Evolutionary conservation across 306 rosid species (phyloP), one percentile per base, ranked within the genome.

Genomic region (Medicago lupulina): DNA sequence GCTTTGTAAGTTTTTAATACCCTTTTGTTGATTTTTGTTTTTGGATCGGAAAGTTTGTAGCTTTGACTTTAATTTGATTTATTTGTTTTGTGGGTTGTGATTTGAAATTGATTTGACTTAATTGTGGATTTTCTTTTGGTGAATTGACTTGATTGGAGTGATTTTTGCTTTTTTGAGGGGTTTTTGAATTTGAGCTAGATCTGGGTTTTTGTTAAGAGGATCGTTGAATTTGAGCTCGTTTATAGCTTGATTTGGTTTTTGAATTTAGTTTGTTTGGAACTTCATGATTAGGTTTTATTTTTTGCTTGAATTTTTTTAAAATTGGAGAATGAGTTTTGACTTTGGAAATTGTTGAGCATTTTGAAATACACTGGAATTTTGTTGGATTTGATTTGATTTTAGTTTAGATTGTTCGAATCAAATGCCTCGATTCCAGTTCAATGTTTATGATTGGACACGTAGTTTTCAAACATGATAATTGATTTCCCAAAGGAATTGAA

Each of bases 1-100:
- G 97, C 92, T 92, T 92, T 18, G 97, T 93, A 73, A 86, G 97
- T 0, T 1, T 59, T 0, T 8, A 23, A 1, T 23, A 23, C 28
- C 8, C 13, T 28, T 54, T 1, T 36, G 6, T 21, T 73, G 1
- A 7, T 28, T 28, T 1, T 60, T 12, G 3, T 61, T 73, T 9
- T 31, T 21, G 64, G 62, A 18, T 46, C 39, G 4, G 13, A 36
- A 50, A 19, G 14, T 19, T 28, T 2, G 0, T 6, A 7, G 1
- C 2, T 78, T 78, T 51, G 46, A 39, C 14, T 28, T 15, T 0
- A 61, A 67, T 39, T 53, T 10, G 5, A 15, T 15, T n/a, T 31
- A 8, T 76, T 64, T 23, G 19, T 39, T 34, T 69, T 7, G 31
- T 74, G 71, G 76, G 31, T 28, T 61, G 39, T 65, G 69, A 54